Evolutionary conservation across 768 basidiomycete genomes (phyloP), one percentile per base, ranked within the genome.

Genomic region (Podaxis carcinomalis): DNA sequence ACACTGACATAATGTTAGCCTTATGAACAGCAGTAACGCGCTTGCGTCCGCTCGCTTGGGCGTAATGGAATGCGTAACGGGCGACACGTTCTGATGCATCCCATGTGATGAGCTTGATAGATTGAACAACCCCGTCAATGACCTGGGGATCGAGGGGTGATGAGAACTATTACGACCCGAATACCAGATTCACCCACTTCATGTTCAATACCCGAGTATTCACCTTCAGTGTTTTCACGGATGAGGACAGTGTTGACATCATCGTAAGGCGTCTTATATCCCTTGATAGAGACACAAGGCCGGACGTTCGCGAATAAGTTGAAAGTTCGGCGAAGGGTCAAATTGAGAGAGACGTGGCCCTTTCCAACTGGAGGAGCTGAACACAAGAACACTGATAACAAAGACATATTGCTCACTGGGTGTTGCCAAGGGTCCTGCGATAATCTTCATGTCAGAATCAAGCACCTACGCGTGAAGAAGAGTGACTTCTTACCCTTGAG

Each of bases 201-300:
- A 74, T 99, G 97, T 76, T 99, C 97, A 67, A 99, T 98, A 67
- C 97, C 97, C 62, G 95, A 98, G 77, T 99, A 99, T 75, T 99
- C 97, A 74, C 97, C 97, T 77, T 99, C 97, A 7, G 97, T 99
- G 76, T 99, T 99, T 80, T 99, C 97, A 71, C 97, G 93, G 73
- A 99, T 99, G 66, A 99, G 80, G 56, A 98, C 95, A 25, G 93
- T 95, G 80, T 99, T 91, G 65, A 99, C 97, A 69, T 98, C 90
- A 73, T 98, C 95, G 70, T 99, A 98, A 1, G 96, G 91, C 0
- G 97, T 99, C 80, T 97, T 97, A 83, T 89, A 98, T 28, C 97
- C 97, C 74, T 93, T 79, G 75, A 99, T 93, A 28, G 95, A 98
- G 28, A 86, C 85, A 72, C 97, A 99, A 37, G 97, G 97, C 62